phyloP scores from a whole-genome alignment of 495 filamentous ascomycete species.

The Oleoguttula mirabilis region DNA sequence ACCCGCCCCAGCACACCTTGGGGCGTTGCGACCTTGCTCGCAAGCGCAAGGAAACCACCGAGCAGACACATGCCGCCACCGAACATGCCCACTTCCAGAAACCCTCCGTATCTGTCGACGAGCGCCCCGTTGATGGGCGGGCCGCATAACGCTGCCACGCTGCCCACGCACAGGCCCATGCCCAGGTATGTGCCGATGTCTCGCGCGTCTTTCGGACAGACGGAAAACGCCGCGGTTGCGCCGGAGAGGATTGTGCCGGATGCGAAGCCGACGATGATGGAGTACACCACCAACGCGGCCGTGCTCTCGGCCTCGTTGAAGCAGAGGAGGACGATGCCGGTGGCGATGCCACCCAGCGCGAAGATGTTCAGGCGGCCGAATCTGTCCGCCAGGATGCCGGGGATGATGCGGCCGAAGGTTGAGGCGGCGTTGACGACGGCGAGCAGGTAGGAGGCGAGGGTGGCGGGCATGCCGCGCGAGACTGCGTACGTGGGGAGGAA shows the following conservation, averaged over 20 bases:
- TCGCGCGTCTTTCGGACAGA: neutral
- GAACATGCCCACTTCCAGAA: too few relatives aligned
- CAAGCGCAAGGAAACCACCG: too few relatives aligned
- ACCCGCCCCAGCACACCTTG: too few relatives aligned
- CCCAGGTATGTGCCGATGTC: neutral
- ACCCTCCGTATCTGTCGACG: too few relatives aligned
- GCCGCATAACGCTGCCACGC: neutral
- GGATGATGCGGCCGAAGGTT: neutral
- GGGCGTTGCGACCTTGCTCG: too few relatives aligned
- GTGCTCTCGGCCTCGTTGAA: neutral
- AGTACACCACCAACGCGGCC: neutral
- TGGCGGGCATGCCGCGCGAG: neutral
- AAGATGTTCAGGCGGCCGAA: slow-evolving; percentile 1
- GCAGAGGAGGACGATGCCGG: neutral
- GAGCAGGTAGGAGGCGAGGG: neutral
- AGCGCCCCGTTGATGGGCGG: neutral
- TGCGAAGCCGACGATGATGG: neutral
- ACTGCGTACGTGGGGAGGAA: neutral
- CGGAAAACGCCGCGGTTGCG: neutral
- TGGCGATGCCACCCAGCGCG: neutral
- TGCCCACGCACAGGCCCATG: neutral
- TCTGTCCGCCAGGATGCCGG: neutral
- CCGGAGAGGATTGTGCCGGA: neutral
- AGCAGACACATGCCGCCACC: too few relatives aligned
- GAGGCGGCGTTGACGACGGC: neutral